Base-by-base conservation (phyloP, 2,329 filamentous ascomycete genomes). In the Cladosporium halotolerans region DNA sequence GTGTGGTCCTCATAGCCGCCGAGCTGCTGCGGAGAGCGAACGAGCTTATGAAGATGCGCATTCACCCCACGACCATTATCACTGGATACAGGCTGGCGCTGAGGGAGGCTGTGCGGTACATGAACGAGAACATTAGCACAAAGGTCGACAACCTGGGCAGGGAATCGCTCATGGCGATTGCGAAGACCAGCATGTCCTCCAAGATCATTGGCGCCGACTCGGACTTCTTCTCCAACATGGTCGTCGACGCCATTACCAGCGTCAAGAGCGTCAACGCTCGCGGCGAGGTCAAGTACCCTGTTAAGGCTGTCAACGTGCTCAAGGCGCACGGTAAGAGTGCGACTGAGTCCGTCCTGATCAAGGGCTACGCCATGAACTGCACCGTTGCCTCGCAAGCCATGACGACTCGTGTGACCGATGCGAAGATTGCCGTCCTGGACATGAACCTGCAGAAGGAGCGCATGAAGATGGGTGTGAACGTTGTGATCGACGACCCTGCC, bases 381-480 rank as follows among this genome's bases (percentile, higher is more conserved):
- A 99, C 93, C 36, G 91, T 99, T 55, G 93, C 93, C 52, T 96
- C 91, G 53, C 93, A 99, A 73, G 93, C 93, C 43, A 99, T 99
- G 93, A 89, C 84, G 65, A 99, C 93, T 31, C 83, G 88, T 64
- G 83, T 99, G 69, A 82, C 82, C 49, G 91, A 97, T 72, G 93
- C 93, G 61, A 97, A 95, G 79, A 99, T 99, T 72, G 93, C 93
- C 46, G 86, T 92, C 65, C 75, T 99, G 57, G 93, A 99, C 70
- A 97, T 99, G 83, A 99, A 99, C 74, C 73, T 99, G 66, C 92
- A 97, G 69, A 99, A 99, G 78, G 92, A 97, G 79, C 83, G 92
- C 63, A 97, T 99, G 93, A 97, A 99, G 81, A 78, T 99, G 55
- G 93, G 93, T 62, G 93, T 99, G 56, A 92, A 99, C 73, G 96